Base-by-base conservation (phyloP, 345 rosid genomes). In the Limnanthes douglasii region DNA sequence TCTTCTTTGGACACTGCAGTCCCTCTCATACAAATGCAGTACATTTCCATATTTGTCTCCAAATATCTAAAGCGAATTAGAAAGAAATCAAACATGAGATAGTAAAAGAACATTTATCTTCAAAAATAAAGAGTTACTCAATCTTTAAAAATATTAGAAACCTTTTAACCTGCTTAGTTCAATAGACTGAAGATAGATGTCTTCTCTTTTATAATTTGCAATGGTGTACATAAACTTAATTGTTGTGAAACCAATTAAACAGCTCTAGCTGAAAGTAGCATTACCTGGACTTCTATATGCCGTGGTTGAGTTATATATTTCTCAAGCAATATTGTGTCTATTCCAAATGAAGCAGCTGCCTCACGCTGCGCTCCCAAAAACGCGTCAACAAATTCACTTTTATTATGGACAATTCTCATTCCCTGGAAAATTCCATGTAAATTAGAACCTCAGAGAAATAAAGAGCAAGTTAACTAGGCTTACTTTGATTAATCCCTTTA, bases 201-300 rank as follows among this genome's bases (percentile, higher is more conserved):
- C n/a, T n/a, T n/a, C n/a, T n/a, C n/a, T n/a, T n/a, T n/a, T n/a
- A n/a, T n/a, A n/a, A n/a, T n/a, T n/a, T n/a, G n/a, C n/a, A n/a
- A n/a, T n/a, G n/a, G n/a, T n/a, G n/a, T n/a, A n/a, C n/a, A n/a
- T n/a, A n/a, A n/a, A n/a, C n/a, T n/a, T n/a, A n/a, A n/a, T n/a
- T n/a, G n/a, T n/a, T n/a, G n/a, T n/a, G n/a, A n/a, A n/a, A n/a
- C n/a, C n/a, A n/a, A n/a, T n/a, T n/a, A n/a, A n/a, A n/a, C n/a
- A n/a, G n/a, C n/a, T n/a, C n/a, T n/a, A n/a, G n/a, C n/a, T n/a
- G n/a, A n/a, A n/a, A n/a, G n/a, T n/a, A n/a, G n/a, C 10, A 29
- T 20, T 59, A 83, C 95, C 93, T 88, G 93, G 48, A 83, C 97
- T 79, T 88, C 81, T 37, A 88, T 76, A 61, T 88, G 95, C 56